These are phyloP conservation scores for Phylloporus sp. DNA, from an alignment of 768 basidiomycete genomes.

Conservation along the genomic window DNA sequence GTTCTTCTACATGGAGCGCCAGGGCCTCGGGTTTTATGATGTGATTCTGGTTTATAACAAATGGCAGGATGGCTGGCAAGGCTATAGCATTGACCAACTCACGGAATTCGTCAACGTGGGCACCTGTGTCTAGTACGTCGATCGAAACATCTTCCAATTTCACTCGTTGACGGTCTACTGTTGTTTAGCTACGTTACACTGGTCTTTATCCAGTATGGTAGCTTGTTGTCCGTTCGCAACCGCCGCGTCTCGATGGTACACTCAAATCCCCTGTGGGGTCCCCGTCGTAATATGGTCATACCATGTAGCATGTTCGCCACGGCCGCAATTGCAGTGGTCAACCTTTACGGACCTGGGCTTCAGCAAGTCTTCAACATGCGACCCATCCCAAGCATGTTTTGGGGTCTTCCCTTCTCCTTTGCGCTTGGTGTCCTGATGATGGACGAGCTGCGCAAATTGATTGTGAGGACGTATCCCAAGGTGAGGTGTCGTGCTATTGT, in stretches of 20 bases:
- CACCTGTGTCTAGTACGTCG: slow-evolving; percentile 38
- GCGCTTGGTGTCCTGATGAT: slow-evolving; percentile 39
- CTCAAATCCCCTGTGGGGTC: slow-evolving; percentile 34
- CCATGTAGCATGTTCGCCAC: slow-evolving; percentile 33
- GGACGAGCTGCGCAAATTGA: slow-evolving; percentile 43
- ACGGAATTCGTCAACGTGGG: slow-evolving; percentile 35
- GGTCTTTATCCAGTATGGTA: slow-evolving; percentile 27
- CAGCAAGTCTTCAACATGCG: slow-evolving; percentile 25
- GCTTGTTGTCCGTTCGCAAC: slow-evolving; percentile 25
- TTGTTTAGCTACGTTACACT: slow-evolving; percentile 33
- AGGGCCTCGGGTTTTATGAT: slow-evolving; percentile 31
- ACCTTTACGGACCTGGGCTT: slow-evolving; percentile 34
- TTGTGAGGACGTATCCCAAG: slow-evolving; percentile 42
- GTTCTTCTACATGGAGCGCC: slow-evolving; percentile 36
- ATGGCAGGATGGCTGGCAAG: slow-evolving; percentile 36
- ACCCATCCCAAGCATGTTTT: slow-evolving; percentile 41
- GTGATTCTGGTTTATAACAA: slow-evolving; percentile 37
- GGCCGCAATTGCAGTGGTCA: slow-evolving; percentile 28
- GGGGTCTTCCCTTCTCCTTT: slow-evolving; percentile 40
- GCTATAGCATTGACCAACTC: slow-evolving; percentile 28
- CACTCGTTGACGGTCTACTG: neutral
- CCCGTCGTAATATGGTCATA: slow-evolving; percentile 33
- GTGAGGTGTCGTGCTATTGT: slow-evolving; percentile 16
- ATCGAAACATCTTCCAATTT: slow-evolving; percentile 5
- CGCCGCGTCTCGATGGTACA: slow-evolving; percentile 26